A percentile compares a stretch with the other conserved stretches of the same genome.
phyloP scores from a whole-genome alignment of 1,284 basidiomycete species.

The Pseudomicrostroma phylloplanum region DNA sequence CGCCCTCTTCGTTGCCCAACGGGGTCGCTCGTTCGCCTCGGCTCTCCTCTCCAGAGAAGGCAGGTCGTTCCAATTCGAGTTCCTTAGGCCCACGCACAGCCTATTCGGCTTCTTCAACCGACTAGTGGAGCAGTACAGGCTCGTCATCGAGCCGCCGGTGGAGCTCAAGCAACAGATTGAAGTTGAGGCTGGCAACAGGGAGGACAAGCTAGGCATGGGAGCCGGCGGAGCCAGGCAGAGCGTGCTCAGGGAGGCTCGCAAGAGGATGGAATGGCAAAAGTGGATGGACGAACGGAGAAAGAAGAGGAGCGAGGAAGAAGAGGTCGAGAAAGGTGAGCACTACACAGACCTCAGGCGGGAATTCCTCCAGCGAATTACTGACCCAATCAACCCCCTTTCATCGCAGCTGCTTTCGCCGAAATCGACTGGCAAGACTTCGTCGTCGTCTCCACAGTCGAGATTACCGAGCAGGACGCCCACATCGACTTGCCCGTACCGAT shows the following conservation, averaged over 20 bases:
- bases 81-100: conserved; percentile 87
- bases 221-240: conserved; percentile 58
- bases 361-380: neutral
- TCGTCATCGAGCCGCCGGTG: conserved; percentile 75
- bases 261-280: conserved; percentile 82
- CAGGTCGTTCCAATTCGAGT: conserved; percentile 96
- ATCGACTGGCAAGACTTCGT: conserved; percentile 99
- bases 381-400: neutral
- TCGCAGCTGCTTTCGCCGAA: conserved; percentile 61
- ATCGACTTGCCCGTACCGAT: conserved; percentile 91
- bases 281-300: conserved; percentile 75
- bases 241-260: conserved; percentile 66
- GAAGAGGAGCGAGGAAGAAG: conserved; percentile 78
- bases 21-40: conserved; percentile 79
- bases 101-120: conserved; percentile 95
- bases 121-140: conserved; percentile 91
- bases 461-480: conserved; percentile 73
- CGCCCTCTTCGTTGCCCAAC: conserved; percentile 87
- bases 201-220: conserved; percentile 31
- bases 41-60: conserved; percentile 80
- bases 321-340: conserved; percentile 51
- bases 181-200: conserved; percentile 42
- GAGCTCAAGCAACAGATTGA: conserved; percentile 66
- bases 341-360: neutral
- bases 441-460: conserved; percentile 96